Percentiles rank a stretch among this genome's conserved stretches.
Evolutionary conservation across 768 basidiomycete species (phyloP).

Genomic region (Punctularia strigosozonata): DNA sequence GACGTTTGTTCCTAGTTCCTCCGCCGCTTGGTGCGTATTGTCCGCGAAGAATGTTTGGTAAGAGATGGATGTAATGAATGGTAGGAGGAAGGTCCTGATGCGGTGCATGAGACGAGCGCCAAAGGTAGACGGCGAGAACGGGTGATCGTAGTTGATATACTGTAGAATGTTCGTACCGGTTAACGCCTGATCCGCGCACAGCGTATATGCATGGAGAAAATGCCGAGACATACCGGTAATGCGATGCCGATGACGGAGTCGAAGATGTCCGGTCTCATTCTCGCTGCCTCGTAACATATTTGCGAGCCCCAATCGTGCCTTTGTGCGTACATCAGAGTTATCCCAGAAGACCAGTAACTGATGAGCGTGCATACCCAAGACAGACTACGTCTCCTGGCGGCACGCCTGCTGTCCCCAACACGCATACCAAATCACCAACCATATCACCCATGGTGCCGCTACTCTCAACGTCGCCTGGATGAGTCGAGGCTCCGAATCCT

Average conservation of each 20-base stretch:
- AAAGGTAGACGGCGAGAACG: constrained; percentile 36
- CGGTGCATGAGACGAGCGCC: no score
- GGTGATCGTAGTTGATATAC: no score
- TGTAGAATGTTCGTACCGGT: no score
- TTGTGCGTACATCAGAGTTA: no score
- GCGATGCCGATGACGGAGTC: constrained; percentile 43
- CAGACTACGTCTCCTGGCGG: constrained; percentile 38
- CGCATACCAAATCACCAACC: constrained; percentile 50
- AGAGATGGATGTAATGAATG: constrained; percentile 35
- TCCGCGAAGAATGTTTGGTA: constrained; percentile 57
- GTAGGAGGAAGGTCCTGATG: constrained; percentile 25
- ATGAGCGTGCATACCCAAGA: constrained; percentile 49
- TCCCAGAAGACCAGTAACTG: no score
- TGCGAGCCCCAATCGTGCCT: constrained; percentile 74
- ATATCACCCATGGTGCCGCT: constrained; percentile 52
- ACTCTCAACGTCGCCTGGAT: constrained; percentile 47
- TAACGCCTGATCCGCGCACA: no score
- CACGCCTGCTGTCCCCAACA: constrained; percentile 42
- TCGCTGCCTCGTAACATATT: constrained; percentile 56
- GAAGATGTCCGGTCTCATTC: constrained; percentile 56
- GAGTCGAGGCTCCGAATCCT: constrained; percentile 58
- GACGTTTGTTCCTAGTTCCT: constrained; percentile 45
- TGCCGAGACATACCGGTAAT: constrained; percentile 42
- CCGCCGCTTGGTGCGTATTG: constrained; percentile 32
- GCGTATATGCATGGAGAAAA: no score